phyloP scores from a whole-genome alignment of 2,329 filamentous ascomycete species.

The Chaetomiaceae sp. region DNA sequence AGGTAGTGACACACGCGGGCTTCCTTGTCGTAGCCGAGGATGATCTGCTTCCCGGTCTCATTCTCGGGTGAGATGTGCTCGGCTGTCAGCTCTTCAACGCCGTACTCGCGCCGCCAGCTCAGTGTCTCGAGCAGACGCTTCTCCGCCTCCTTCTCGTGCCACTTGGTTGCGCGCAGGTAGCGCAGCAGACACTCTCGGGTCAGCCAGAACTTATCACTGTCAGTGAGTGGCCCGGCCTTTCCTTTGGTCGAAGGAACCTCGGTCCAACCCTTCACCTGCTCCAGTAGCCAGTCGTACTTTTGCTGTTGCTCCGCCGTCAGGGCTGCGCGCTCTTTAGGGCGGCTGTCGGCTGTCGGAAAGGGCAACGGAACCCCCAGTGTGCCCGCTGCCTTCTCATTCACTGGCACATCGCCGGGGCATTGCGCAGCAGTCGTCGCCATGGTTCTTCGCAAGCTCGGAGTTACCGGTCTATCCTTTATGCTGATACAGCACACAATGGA shows the following conservation, averaged over 20 bases:
- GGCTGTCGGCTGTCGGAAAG: conserved; percentile 53
- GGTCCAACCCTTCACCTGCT: conserved; percentile 65
- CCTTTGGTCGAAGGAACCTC: conserved; percentile 59
- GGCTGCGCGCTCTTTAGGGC: conserved; percentile 50
- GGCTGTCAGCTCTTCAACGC: conserved; percentile 69
- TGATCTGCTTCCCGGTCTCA: conserved; percentile 91
- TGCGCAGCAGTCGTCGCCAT: conserved; percentile 19
- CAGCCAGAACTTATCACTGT: conserved; percentile 82
- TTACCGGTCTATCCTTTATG: not conserved
- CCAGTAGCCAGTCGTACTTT: conserved; percentile 77
- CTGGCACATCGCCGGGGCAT: conserved; percentile 8
- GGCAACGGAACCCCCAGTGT: conserved; percentile 45
- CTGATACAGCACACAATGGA: no score
- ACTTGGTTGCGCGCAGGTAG: conserved; percentile 91
- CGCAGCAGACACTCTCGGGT: conserved; percentile 88
- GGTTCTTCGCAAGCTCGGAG: not conserved
- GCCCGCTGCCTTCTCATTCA: conserved; percentile 24
- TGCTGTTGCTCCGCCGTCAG: conserved; percentile 72
- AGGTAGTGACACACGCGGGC: conserved; percentile 88
- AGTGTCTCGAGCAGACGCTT: conserved; percentile 78
- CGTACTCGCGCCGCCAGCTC: conserved; percentile 87
- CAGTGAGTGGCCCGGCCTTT: conserved; percentile 62
- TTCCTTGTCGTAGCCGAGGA: conserved; percentile 81
- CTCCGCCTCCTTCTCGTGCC: conserved; percentile 70
- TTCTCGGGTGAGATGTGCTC: conserved; percentile 93